These are phyloP conservation scores for Beauveria asiatica DNA, from an alignment of 2,329 filamentous ascomycete genomes.

Conservation along the genomic window DNA sequence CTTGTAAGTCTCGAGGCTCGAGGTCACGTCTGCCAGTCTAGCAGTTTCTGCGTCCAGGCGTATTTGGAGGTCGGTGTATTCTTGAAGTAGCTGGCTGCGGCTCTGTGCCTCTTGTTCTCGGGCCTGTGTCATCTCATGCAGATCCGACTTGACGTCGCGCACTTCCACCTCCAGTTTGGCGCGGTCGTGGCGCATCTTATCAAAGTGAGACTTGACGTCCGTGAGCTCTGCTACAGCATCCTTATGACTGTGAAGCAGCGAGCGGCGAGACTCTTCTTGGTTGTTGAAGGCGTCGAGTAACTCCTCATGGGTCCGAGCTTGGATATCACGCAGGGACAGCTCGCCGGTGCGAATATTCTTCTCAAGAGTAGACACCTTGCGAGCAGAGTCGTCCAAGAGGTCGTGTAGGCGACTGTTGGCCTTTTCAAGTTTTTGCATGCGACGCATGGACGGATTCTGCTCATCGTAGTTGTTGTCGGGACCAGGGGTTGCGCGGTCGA, in stretches of 20 bases:
- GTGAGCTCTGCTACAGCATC: conserved; percentile 75
- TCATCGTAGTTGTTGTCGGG: conserved; percentile 60
- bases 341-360: conserved; percentile 80
- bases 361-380: conserved; percentile 85
- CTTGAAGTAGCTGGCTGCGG: conserved; percentile 79
- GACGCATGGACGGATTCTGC: conserved; percentile 68
- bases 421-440: conserved; percentile 85
- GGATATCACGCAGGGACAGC: conserved; percentile 80
- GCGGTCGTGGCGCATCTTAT: conserved; percentile 76
- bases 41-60: conserved; percentile 83
- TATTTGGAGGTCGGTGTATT: conserved; percentile 90
- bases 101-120: conserved; percentile 83
- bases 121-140: conserved; percentile 68
- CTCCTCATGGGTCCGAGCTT: conserved; percentile 89
- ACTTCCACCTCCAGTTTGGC: conserved; percentile 76
- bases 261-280: conserved; percentile 80
- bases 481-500: conserved; percentile 59
- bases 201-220: conserved; percentile 79
- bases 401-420: conserved; percentile 88
- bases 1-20: conserved; percentile 84
- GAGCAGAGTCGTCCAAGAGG: conserved; percentile 86
- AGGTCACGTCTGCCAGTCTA: conserved; percentile 72
- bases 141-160: conserved; percentile 72
- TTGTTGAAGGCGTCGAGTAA: conserved; percentile 86
- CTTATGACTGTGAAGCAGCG: conserved; percentile 76